These are phyloP conservation scores for Aspergillus unguis DNA, from an alignment of 2,329 filamentous ascomycete genomes.

Conservation along the genomic window DNA sequence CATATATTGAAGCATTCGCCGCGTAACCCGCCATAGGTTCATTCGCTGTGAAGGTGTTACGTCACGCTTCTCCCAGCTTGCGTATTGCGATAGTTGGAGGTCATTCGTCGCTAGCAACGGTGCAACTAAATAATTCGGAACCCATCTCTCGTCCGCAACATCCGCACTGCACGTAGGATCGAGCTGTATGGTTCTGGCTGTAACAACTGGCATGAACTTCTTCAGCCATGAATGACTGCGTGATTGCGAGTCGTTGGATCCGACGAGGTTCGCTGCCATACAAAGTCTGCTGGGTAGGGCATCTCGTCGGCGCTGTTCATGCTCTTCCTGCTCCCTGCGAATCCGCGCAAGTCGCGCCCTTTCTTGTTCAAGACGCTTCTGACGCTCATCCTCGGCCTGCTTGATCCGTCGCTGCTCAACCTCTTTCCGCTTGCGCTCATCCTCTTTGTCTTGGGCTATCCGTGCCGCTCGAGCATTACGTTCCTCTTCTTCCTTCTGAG, in stretches of 20 bases:
- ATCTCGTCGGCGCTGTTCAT: slow-evolving; percentile 46
- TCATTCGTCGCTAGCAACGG: slow-evolving; percentile 49
- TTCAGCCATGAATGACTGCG: slow-evolving; percentile 43
- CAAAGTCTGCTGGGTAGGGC: slow-evolving; percentile 46
- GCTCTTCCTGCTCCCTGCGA: slow-evolving; percentile 44
- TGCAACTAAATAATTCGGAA: slow-evolving; percentile 49
- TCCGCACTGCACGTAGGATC: slow-evolving; percentile 37
- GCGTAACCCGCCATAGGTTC: slow-evolving; percentile 48
- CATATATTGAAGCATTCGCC: slow-evolving; percentile 44
- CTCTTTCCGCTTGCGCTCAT: slow-evolving; percentile 42
- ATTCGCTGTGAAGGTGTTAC: slow-evolving; percentile 43
- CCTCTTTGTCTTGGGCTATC: slow-evolving; percentile 41
- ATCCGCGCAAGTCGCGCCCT: slow-evolving; percentile 42
- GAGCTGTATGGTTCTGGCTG: slow-evolving; percentile 43
- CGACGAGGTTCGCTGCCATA: slow-evolving; percentile 44
- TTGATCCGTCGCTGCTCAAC: slow-evolving; percentile 42
- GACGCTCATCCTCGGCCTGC: slow-evolving; percentile 47
- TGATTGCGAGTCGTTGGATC: slow-evolving; percentile 42
- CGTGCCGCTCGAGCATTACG: slow-evolving; percentile 32
- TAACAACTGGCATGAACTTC: slow-evolving; percentile 47
- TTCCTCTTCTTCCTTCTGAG: slow-evolving; percentile 36
- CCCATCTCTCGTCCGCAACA: slow-evolving; percentile 45
- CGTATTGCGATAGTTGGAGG: slow-evolving; percentile 47
- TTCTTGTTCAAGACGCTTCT: slow-evolving; percentile 43
- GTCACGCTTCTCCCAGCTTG: slow-evolving; percentile 45